Percentiles rank a stretch among this genome's conserved stretches.
phyloP scores from a whole-genome alignment of 345 rosid species.

The Eucalyptus curtisii region DNA sequence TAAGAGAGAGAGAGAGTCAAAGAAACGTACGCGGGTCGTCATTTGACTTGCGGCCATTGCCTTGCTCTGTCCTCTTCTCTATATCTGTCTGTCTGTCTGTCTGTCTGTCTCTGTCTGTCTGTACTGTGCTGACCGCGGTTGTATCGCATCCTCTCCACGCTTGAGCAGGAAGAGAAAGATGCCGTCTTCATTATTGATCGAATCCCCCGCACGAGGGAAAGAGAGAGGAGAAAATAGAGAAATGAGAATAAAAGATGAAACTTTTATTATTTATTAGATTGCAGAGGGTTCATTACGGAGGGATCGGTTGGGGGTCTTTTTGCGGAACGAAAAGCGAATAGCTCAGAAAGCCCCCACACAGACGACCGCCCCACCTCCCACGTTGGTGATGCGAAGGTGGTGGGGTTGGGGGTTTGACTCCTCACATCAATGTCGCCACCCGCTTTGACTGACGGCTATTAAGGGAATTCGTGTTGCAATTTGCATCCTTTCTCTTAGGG shows the following conservation, averaged over 20 bases:
- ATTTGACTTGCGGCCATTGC: not conserved
- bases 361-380: not conserved
- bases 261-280: too few species aligned
- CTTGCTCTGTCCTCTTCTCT: not conserved
- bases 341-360: not conserved
- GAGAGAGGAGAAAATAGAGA: not conserved
- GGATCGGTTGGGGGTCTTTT: too few species aligned
- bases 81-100: too few species aligned
- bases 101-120: not conserved
- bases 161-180: not conserved
- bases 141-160: not conserved
- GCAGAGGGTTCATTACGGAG: too few species aligned
- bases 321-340: not conserved
- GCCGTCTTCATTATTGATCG: too few species aligned
- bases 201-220: too few species aligned
- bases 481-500: not conserved
- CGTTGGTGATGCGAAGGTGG: not conserved
- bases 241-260: too few species aligned
- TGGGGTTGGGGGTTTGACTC: not conserved
- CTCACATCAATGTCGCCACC: not conserved
- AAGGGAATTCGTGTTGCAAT: not conserved
- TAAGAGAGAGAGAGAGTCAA: not conserved
- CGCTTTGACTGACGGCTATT: not conserved
- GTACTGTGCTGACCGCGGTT: not conserved
- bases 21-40: not conserved